A percentile compares a stretch with the other conserved stretches of the same genome.
phyloP scores from a whole-genome alignment of 2,329 filamentous ascomycete genomes.

The Penicillium vulpinum region DNA sequence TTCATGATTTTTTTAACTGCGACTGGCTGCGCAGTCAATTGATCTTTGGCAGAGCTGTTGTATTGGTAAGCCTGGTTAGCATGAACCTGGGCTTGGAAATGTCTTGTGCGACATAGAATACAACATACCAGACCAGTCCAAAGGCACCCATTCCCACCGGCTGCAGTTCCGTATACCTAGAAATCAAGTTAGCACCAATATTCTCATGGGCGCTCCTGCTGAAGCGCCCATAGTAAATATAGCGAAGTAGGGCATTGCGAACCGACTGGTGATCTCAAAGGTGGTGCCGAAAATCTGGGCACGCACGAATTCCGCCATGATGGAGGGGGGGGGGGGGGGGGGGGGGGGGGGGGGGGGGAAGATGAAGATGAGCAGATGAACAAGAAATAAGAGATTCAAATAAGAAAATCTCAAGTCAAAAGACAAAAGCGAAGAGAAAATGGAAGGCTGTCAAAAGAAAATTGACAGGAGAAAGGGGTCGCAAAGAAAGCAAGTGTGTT shows the following conservation, averaged over 20 bases:
- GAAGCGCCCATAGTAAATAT: not conserved
- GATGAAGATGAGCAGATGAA: not conserved
- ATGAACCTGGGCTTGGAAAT: not conserved
- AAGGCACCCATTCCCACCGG: slow-evolving; percentile 99
- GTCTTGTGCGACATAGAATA: slow-evolving; percentile 9
- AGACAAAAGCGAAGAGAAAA: slow-evolving; percentile 1
- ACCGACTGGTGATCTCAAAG: slow-evolving; percentile 99
- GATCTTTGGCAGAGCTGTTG: slow-evolving; percentile 87
- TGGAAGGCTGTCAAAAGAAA: not conserved
- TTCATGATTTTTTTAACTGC: slow-evolving; percentile 99
- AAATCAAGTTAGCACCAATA: slow-evolving; percentile 7
- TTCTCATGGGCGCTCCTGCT: not conserved
- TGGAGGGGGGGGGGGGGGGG: slow-evolving; percentile 36
- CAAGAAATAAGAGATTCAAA: slow-evolving; percentile 13
- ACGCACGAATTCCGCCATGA: slow-evolving; percentile 98
- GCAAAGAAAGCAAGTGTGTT: slow-evolving; percentile 16
- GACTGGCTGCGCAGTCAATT: slow-evolving; percentile 94
- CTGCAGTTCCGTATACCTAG: slow-evolving; percentile 94
- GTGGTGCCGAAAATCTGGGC: slow-evolving; percentile 99
- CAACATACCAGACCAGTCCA: slow-evolving; percentile 86
- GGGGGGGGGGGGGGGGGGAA: not conserved
- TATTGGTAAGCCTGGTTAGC: slow-evolving; percentile 18
- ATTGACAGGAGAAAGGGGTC: slow-evolving; percentile 14
- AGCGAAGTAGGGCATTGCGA: slow-evolving; percentile 29
- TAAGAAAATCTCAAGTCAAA: not conserved